Base-by-base conservation (phyloP, 768 basidiomycete species). In the Leccinum fibrillosum region DNA sequence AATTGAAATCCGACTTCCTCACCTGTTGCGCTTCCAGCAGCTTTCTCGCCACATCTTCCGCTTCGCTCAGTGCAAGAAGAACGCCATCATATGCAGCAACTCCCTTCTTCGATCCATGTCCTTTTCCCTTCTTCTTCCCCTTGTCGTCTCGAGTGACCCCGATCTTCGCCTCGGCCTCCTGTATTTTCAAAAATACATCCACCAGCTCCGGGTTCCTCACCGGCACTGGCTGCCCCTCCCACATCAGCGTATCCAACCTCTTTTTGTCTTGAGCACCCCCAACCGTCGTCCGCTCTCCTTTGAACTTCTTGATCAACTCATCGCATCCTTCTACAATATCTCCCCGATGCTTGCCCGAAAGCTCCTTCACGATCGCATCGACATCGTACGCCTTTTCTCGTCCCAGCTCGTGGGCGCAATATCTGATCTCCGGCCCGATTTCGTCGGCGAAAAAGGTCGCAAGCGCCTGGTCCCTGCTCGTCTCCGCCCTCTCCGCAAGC, bases 121-220 rank as follows among this genome's bases (percentile, higher is more conserved):
- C 71, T 59, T 76, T 77, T 28, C 69, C 68, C 53, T 74, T 75
- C 67, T 74, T 77, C 59, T 73, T 71, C 17, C 66, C 70, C 9
- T 62, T 62, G n/a, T 62, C 65, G 13, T 68, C 66, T 30, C 65
- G 71, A 56, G 72, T 69, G 28, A 74, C 75, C 28, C 74, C 74
- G 49, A 97, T 75, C 59, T 78, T 82, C 10, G 73, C 76, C 65
- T 94, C 83, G 1, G 89, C 90, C 17, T 87, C 84, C 66, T 95
- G 92, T 4, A 96, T 88, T 63, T 83, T 89, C 61, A 92, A 73
- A 55, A 97, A 75, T 30, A 91, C 90, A 66, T 89, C 90, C 49
- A 97, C 95, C 57, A 98, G 76, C 72, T 98, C 94, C 0, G 93
- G 92, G 66, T 89, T 94, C 54, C 95, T 82, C 48, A 97, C 81